phyloP scores from a whole-genome alignment of 2,329 filamentous ascomycete genomes.

The Exophiala sp. region DNA sequence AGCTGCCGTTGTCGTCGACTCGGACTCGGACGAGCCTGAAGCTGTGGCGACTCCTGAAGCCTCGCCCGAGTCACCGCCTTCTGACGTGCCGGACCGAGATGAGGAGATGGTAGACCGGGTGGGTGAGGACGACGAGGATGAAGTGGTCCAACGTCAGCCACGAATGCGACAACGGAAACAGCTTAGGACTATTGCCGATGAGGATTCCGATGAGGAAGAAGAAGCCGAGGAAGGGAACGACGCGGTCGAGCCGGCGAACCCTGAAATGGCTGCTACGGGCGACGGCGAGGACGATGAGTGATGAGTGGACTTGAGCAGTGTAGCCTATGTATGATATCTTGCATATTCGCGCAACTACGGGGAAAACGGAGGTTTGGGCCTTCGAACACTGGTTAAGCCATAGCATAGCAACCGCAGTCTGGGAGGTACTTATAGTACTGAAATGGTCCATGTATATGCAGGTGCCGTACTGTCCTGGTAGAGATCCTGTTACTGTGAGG shows the following conservation, averaged over 20 bases:
- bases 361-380: too few relatives aligned
- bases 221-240: constrained; percentile 10
- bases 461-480: too few relatives aligned
- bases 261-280: constrained; percentile 9
- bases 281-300: constrained; percentile 31
- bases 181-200: constrained; percentile 28
- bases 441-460: too few relatives aligned
- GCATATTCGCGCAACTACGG: too few relatives aligned
- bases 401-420: too few relatives aligned
- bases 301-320: not conserved
- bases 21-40: constrained; percentile 51
- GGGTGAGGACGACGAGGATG: constrained; percentile 23
- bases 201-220: constrained; percentile 30
- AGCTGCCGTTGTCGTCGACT: constrained; percentile 74
- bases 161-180: constrained; percentile 27
- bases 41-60: constrained; percentile 21
- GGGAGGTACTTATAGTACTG: too few relatives aligned
- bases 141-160: constrained; percentile 15
- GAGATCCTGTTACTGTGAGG: too few relatives aligned
- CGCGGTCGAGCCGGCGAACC: not conserved
- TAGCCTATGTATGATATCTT: too few relatives aligned
- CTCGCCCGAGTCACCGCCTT: constrained; percentile 19
- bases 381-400: too few relatives aligned
- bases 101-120: constrained; percentile 16
- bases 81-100: constrained; percentile 15